Conservation (phyloP, 225 moss, liverwort and hornwort species). For the Sphagnum tenellum region DNA sequence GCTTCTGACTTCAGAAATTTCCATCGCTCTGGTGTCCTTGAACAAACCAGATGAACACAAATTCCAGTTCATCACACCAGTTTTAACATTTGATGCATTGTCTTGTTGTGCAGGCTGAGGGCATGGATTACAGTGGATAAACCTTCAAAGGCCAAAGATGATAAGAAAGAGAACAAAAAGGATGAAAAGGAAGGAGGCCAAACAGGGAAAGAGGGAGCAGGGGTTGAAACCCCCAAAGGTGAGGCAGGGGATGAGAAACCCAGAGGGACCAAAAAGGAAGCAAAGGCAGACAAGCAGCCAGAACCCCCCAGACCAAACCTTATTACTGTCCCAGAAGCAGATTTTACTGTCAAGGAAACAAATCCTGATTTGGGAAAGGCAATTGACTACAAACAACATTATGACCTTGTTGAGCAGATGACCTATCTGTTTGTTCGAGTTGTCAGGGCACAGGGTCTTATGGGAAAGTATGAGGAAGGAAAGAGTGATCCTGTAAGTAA, state of each 20-base stretch:
- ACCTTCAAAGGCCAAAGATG: constrained; percentile 13
- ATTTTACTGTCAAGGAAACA: constrained; percentile 71
- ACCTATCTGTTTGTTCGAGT: constrained; percentile 64
- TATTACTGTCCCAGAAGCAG: constrained; percentile 48
- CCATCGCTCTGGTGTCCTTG: background rate
- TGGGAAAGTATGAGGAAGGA: constrained; percentile 64
- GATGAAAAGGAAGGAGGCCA: background rate
- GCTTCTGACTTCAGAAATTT: too few species aligned
- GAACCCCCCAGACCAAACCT: constrained; percentile 24
- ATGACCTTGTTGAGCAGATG: constrained; percentile 88
- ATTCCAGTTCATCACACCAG: background rate
- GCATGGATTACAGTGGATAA: constrained; percentile 27
- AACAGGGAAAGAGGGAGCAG: constrained; percentile 3
- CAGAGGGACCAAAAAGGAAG: constrained; percentile 13
- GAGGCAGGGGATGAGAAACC: constrained; percentile 14
- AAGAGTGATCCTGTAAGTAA: constrained; percentile 60
- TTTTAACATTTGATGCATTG: too few species aligned
- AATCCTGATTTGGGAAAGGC: constrained; percentile 61
- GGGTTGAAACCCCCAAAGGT: constrained; percentile 2
- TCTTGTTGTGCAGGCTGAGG: constrained; percentile 16
- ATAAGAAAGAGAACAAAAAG: constrained; percentile 9
- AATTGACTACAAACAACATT: constrained; percentile 76
- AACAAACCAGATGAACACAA: too few species aligned
- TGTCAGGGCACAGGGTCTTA: constrained; percentile 60
- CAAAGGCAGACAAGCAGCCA: constrained; percentile 14